Base-by-base conservation (phyloP, 1,139 yeast genomes). In the Kodamaea suecica region DNA sequence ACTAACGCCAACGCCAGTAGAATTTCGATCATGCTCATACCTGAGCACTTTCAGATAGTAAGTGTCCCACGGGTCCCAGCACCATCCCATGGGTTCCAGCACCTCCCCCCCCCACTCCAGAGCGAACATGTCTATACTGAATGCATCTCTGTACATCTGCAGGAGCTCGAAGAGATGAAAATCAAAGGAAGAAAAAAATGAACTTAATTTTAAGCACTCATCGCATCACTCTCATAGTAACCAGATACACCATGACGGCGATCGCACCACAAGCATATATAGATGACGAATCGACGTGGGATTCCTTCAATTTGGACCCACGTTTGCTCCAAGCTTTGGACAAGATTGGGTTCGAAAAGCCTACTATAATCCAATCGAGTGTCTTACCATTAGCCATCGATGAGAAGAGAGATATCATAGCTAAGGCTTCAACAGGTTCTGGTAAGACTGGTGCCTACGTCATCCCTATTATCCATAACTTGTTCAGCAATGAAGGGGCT, bases 381-480 rank as follows among this genome's bases (percentile, higher is more conserved):
- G 87, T 95, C n/a, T 86, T 92, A 40, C 96, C 95, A 21, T 65
- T 92, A 37, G 96, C 97, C 1, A 62, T 92, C 36, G 85, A 86
- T 47, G 94, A 85, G 47, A 83, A 81, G 51, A 78, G 88, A 60
- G 95, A 87, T 55, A 81, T 87, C 44, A 82, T 87, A 25, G 95
- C 95, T 20, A 78, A 84, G 50, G 95, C 96, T 12, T 78, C 84
- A 26, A 87, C 96, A 2, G 96, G 96, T 5, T 83, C 95, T 3
- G 96, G 96, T 45, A 87, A 87, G 57, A 87, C 96, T 0, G 84
- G 84, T 15, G 95, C 95, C 1, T 87, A 86, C 54, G 59, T 80
- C 43, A 72, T 87, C 31, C 96, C 96, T 4, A 80, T 87, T 12
- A 59, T 87, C 25, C 88, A 87, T 53, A 70, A 73, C 31, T 71